Percentiles rank a stretch among this genome's conserved stretches.
phyloP scores from a whole-genome alignment of 2,329 filamentous ascomycete genomes.

The Hypoxylon sp. region DNA sequence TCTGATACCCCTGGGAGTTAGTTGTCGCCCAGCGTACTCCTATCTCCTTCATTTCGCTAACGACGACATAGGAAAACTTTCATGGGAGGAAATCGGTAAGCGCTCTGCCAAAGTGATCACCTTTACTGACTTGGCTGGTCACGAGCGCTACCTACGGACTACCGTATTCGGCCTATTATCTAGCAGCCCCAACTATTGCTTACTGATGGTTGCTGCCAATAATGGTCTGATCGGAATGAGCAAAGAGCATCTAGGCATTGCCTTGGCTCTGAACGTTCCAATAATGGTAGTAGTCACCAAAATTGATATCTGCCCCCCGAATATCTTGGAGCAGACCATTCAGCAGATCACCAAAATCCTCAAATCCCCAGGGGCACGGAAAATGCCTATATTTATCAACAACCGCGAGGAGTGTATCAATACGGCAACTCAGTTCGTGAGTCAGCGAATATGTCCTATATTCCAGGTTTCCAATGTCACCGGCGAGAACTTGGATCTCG shows the following conservation, averaged over 20 bases:
- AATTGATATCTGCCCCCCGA: constrained; percentile 96
- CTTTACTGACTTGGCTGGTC: constrained; percentile 94
- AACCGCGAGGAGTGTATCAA: constrained; percentile 92
- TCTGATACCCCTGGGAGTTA: constrained; percentile 87
- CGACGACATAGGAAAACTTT: constrained; percentile 68
- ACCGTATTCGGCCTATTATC: constrained; percentile 96
- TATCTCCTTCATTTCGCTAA: constrained; percentile 31
- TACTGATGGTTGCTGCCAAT: constrained; percentile 98
- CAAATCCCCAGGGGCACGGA: constrained; percentile 91
- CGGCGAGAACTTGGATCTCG: constrained; percentile 88
- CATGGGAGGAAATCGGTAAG: constrained; percentile 98
- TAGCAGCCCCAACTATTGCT: constrained; percentile 95
- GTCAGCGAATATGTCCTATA: constrained; percentile 93
- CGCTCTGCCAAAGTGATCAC: constrained; percentile 96
- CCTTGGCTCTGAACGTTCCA: constrained; percentile 92
- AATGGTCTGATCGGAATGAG: constrained; percentile 98
- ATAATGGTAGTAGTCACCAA: constrained; percentile 99
- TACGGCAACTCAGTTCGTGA: constrained; percentile 95
- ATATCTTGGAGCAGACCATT: constrained; percentile 94
- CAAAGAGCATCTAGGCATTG: constrained; percentile 96
- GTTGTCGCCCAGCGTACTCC: constrained; percentile 36
- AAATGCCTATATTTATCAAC: constrained; percentile 97
- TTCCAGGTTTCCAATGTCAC: constrained; percentile 99
- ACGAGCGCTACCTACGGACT: constrained; percentile 94
- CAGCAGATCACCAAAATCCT: constrained; percentile 92